These are phyloP conservation scores for Colletotrichum musicola DNA, from an alignment of 2,329 filamentous ascomycete genomes.

Conservation along the genomic window DNA sequence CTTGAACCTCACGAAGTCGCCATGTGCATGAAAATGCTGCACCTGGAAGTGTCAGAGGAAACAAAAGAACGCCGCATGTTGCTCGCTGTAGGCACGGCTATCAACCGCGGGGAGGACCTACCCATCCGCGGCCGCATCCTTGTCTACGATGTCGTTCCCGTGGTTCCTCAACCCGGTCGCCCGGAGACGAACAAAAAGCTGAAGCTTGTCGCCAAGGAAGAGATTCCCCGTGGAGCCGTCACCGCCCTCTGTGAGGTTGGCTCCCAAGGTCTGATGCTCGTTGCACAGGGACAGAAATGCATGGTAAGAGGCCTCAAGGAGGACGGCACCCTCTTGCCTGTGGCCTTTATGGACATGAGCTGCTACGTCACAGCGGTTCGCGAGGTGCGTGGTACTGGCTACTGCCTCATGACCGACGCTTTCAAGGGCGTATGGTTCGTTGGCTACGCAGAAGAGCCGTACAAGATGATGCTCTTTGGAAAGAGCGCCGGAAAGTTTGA, in stretches of 20 bases:
- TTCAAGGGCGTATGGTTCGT: slow-evolving; percentile 97
- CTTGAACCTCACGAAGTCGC: slow-evolving; percentile 82
- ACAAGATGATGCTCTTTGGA: slow-evolving; percentile 92
- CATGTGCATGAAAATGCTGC: slow-evolving; percentile 84
- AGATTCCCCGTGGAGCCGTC: slow-evolving; percentile 91
- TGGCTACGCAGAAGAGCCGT: slow-evolving; percentile 96
- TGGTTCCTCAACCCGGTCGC: slow-evolving; percentile 87
- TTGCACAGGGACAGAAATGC: slow-evolving; percentile 95
- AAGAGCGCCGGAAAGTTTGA: slow-evolving; percentile 86
- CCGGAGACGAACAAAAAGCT: slow-evolving; percentile 89
- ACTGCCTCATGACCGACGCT: slow-evolving; percentile 90
- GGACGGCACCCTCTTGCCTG: slow-evolving; percentile 90
- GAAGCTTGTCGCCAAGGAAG: slow-evolving; percentile 88
- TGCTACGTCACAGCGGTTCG: slow-evolving; percentile 91
- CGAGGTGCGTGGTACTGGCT: slow-evolving; percentile 83
- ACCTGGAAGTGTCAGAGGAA: slow-evolving; percentile 90
- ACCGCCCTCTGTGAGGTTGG: slow-evolving; percentile 88
- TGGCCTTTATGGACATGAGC: slow-evolving; percentile 98
- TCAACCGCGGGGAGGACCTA: slow-evolving; percentile 91
- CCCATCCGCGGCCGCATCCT: slow-evolving; percentile 87
- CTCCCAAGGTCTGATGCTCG: slow-evolving; percentile 88
- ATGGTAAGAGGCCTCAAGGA: slow-evolving; percentile 97
- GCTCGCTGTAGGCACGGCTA: slow-evolving; percentile 85
- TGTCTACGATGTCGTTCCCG: slow-evolving; percentile 90
- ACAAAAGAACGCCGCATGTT: slow-evolving; percentile 89